Conservation (phyloP, 2,329 filamentous ascomycete species). For the Apiospora pterosperma region DNA sequence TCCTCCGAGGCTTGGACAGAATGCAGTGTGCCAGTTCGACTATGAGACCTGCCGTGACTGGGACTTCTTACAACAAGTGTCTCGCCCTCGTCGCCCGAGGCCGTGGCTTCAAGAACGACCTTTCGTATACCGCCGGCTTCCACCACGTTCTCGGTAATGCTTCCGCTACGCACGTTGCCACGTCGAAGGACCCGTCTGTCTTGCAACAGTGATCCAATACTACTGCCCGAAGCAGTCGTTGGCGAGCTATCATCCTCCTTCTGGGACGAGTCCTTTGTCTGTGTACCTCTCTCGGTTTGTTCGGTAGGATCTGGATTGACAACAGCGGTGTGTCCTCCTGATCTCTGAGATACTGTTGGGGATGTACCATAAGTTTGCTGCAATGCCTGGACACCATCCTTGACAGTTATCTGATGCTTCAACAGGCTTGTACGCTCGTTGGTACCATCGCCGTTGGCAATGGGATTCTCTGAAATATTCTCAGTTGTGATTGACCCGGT, state of each 20-base stretch:
- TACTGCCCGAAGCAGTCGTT: slow-evolving; percentile 12
- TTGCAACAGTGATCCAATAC: slow-evolving; percentile 11
- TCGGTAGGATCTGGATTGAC: not conserved
- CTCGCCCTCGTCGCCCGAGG: slow-evolving; percentile 34
- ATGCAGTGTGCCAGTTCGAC: too few relatives aligned
- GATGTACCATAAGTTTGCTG: slow-evolving; percentile 50
- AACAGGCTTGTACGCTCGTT: slow-evolving; percentile 42
- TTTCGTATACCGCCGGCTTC: slow-evolving; percentile 70
- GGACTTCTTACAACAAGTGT: not conserved
- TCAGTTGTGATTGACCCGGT: slow-evolving; percentile 19
- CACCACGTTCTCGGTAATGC: slow-evolving; percentile 73
- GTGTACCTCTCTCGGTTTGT: not conserved
- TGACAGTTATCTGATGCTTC: slow-evolving; percentile 51
- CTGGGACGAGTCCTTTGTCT: not conserved
- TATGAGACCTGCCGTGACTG: not conserved
- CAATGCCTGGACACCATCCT: slow-evolving; percentile 63
- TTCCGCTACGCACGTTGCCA: slow-evolving; percentile 62
- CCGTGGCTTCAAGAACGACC: slow-evolving; percentile 67
- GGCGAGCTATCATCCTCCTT: not conserved
- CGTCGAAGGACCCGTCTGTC: slow-evolving; percentile 17
- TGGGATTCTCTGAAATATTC: slow-evolving; percentile 10
- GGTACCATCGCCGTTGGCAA: slow-evolving; percentile 17
- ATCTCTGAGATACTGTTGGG: slow-evolving; percentile 11
- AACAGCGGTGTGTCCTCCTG: slow-evolving; percentile 13
- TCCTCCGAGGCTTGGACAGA: not conserved